Evolutionary conservation across 371 early-diverging fungal species (phyloP), one percentile per base, ranked within the genome.

Genomic region (Mortierella sp.): DNA sequence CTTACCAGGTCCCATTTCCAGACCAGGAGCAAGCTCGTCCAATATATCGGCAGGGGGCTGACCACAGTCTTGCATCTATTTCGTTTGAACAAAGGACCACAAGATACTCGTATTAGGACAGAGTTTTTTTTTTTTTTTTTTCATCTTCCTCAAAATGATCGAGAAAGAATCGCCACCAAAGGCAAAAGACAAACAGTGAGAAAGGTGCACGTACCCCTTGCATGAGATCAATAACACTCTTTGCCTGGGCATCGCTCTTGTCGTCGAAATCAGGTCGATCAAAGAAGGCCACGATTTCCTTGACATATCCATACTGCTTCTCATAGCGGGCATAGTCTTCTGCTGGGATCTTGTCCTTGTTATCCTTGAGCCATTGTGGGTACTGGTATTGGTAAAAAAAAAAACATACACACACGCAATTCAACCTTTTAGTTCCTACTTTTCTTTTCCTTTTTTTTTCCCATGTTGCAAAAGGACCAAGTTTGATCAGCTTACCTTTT

Each of bases 51-150:
- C 90, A 9, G 98, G 98, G 21, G 98, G 98, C 70, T 96, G 95
- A 18, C 98, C 98, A 48, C 89, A 89, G 56, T 95, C 96, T 88
- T 98, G 98, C 95, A 98, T 95, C 90, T 93, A 67, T 51, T 16
- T 47, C 11, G 26, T 14, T 63, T 26, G 2, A 55, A 47, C 48
- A 53, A 7, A 28, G 9, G 45, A 44, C 25, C 15, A 46, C 1
- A 55, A 60, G 30, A 28, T 26, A 25, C 12, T n/a, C 16, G 52
- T 43, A 23, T 45, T 43, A 19, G 25, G 58, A 9, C 3, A 23
- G 68, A 26, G n/a, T n/a, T n/a, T n/a, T n/a, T n/a, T n/a, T n/a
- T n/a, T n/a, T n/a, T n/a, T n/a, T n/a, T n/a, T n/a, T n/a, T n/a
- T n/a, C n/a, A n/a, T n/a, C n/a, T n/a, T n/a, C n/a, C n/a, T n/a